Percentiles rank a stretch among this genome's conserved stretches.
Conservation (phyloP, 768 basidiomycete genomes). For the Leccinum variicolor region DNA sequence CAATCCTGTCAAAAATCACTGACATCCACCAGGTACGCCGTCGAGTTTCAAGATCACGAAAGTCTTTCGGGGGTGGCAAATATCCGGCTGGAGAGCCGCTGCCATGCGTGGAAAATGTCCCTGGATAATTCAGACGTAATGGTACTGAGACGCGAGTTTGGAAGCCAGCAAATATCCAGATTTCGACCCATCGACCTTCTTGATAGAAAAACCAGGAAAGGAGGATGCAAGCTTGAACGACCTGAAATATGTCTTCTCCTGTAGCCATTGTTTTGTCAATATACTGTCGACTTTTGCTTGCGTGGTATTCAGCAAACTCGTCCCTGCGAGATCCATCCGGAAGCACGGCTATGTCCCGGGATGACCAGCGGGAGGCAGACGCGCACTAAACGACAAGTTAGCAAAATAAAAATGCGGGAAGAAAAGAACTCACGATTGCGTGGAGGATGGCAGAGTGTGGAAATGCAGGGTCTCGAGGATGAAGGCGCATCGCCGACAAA, state of each 20-base stretch:
- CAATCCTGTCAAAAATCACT: constrained; percentile 80
- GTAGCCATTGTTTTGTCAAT: constrained; percentile 90
- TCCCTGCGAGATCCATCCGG: constrained; percentile 79
- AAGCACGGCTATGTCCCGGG: constrained; percentile 60
- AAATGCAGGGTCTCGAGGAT: constrained; percentile 78
- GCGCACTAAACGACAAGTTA: constrained; percentile 54
- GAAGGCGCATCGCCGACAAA: constrained; percentile 71
- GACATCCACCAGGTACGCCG: constrained; percentile 92
- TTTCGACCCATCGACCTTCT: constrained; percentile 87
- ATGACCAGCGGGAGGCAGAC: constrained; percentile 79
- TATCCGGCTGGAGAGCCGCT: constrained; percentile 74
- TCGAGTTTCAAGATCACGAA: constrained; percentile 72
- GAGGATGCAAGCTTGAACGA: constrained; percentile 83
- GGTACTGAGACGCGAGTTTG: constrained; percentile 81
- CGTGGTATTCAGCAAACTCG: constrained; percentile 84
- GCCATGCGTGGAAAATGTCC: constrained; percentile 70
- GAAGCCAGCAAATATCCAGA: constrained; percentile 88
- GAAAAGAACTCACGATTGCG: constrained; percentile 63
- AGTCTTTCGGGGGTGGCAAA: constrained; percentile 73
- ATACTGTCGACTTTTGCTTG: constrained; percentile 80
- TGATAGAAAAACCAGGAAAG: constrained; percentile 92
- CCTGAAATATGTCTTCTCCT: constrained; percentile 81
- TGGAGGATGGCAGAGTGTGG: constrained; percentile 89
- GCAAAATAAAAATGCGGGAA: constrained; percentile 5
- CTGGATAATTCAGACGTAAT: constrained; percentile 80